Evolutionary conservation across 495 filamentous ascomycete genomes (phyloP), one percentile per base, ranked within the genome.

Genomic region (Penicillium mononematosum): DNA sequence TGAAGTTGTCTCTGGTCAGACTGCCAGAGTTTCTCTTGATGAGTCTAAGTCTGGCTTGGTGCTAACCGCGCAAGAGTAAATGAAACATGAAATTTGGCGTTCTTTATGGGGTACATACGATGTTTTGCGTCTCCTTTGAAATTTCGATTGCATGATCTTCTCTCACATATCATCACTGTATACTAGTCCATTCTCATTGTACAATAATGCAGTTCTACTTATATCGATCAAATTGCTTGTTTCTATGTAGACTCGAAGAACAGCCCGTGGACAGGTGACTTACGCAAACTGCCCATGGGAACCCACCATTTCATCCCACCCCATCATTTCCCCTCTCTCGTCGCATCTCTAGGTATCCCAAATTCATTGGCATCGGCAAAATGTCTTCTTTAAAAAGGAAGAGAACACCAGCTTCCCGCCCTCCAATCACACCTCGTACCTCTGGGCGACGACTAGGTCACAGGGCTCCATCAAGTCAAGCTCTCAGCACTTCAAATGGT

Each of bases 1-100:
- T 11, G 79, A 92, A 67, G 74, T 98, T 36, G 86, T 84, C 68
- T 80, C 70, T 32, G 93, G 90, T 1, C 87, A 96, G 59, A 76
- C 72, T 6, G 92, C 88, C 16, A 74, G 75, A 38, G 88, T 95
- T 4, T 76, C 73, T 36, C 77, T 96, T 38, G 87, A 81, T 50
- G 64, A 65, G 11, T 67, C 73, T 22, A 76, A 75, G 55, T 58
- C 63, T 61, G 65, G 64, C 10, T 62, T 78, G 45, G 59, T 70
- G 49, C 68, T 79, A 12, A 56, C 59, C 1, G 27, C 62, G 22
- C 61, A 70, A 43, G 62, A 46, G 29, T 63, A 50, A 63, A 56
- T 0, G 42, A 43, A 22, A 20, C 50, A 59, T 61, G 32, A 66
- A 42, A 19, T 43, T n/a, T 24, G 17, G 45, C 41, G 43, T 45